These are phyloP conservation scores for Monosporascus sp. DNA, from an alignment of 2,329 filamentous ascomycete genomes.

Conservation along the genomic window DNA sequence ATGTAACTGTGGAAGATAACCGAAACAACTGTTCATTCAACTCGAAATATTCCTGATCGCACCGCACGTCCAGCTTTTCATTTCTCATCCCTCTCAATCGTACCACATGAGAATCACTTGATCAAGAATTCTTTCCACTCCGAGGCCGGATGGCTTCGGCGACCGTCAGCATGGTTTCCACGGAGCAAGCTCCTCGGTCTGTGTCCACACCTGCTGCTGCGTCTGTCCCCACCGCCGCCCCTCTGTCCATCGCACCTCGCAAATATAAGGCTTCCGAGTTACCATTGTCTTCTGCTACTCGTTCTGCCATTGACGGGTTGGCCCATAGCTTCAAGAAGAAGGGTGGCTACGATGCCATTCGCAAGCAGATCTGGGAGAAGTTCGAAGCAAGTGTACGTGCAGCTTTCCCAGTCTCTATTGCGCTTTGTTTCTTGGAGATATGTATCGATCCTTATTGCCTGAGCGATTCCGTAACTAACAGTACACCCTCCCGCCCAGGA, in stretches of 20 bases:
- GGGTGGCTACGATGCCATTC: conserved; percentile 72
- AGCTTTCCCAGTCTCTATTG: neutral
- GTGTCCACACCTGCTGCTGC: conserved; percentile 11
- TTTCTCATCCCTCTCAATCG: neutral
- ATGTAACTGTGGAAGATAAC: no score
- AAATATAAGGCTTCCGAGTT: conserved; percentile 72
- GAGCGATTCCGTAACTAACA: neutral
- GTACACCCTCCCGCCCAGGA: conserved; percentile 42
- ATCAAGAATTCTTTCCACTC: conserved; percentile 1
- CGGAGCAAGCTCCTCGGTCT: conserved; percentile 22
- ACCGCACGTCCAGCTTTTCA: neutral
- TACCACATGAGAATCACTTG: conserved; percentile 4
- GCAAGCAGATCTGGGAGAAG: conserved; percentile 72
- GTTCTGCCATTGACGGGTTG: conserved; percentile 67
- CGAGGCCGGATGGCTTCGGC: conserved; percentile 19
- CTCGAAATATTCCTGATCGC: no score
- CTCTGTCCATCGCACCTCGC: conserved; percentile 15
- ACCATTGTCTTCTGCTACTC: conserved; percentile 66
- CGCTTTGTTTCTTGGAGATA: no score
- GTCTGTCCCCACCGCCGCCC: neutral
- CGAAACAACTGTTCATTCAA: no score
- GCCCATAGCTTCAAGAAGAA: conserved; percentile 84
- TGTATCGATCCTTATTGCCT: no score
- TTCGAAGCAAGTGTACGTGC: conserved; percentile 62
- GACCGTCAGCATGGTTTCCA: conserved; percentile 20